Evolutionary conservation across 148 eudicot genomes (phyloP), one percentile per base, ranked within the genome.

Genomic region (Drosera capensis): DNA sequence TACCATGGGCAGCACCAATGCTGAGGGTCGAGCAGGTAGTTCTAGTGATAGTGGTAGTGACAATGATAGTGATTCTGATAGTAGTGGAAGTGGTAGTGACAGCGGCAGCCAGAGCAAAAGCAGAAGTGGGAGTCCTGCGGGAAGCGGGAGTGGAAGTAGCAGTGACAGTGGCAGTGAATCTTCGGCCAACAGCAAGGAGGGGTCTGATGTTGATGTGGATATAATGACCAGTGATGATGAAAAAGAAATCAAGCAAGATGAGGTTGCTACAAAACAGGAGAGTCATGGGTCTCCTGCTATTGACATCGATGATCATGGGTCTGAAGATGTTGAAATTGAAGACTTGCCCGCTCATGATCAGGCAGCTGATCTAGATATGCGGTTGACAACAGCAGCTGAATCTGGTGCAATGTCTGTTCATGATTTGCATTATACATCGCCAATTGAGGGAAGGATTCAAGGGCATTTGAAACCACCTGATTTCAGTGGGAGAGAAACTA

Each of bases 81-180:
- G 72, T 38, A 62, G 77, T 60, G 71, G 57, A 21, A 72, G 79
- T 64, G 73, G 66, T 20, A 79, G 79, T 58, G 80, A 66, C 29
- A 76, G 80, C 67, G 71, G 52, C 9, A 75, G 74, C 41, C 56
- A 58, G 47, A 70, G 94, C 62, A 66, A 65, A 63, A 79, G 94
- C 55, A 64, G 76, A 62, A 86, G 96, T 61, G 66, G 66, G 63
- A 87, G 90, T 48, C 90, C 82, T 25, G 71, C 51, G 3, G 74
- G 74, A 56, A 82, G 78, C 59, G 74, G 69, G 29, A 82, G 85
- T 57, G 75, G 68, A 23, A 90, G 85, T 68, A 74, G 87, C 76
- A 90, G 95, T 55, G 95, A 80, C 41, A 84, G 87, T 59, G 97
- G 83, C 36, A 78, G 78, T 51, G 97, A 80, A 71, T 77, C 92